Evolutionary conservation across 352 stramenopile species (phyloP), one percentile per base, ranked within the genome.

Genomic region (Globisporangium heterothallicum): DNA sequence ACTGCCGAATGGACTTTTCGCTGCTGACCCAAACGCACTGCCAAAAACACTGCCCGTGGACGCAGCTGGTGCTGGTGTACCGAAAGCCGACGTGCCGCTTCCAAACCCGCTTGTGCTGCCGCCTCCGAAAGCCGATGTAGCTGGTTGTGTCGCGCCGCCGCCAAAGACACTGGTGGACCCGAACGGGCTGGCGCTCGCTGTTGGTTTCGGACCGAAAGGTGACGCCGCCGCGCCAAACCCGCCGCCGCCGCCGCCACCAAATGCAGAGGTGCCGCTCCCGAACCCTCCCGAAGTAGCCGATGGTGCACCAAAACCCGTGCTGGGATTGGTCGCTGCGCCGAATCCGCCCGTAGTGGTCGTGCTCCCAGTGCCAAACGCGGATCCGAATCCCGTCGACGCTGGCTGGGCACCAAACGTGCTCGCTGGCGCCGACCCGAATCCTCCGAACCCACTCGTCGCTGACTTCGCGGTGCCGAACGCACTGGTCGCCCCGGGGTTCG

Each of bases 181-280:
- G 43, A 84, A 84, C 1, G 83, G 83, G 54, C 78, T 90, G 10
- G 78, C 50, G 27, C 58, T 74, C n/a, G 76, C 68, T 1, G 74
- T 53, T 25, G 73, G 54, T 22, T 86, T 86, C 10, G 80, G 49
- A 2, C 64, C 73, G 50, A 90, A 90, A 0, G 79, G 70, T 6
- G 79, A 74, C 22, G 68, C 53, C 25, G 68, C 51, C 2, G 65
- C 49, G 10, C 57, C 61, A 36, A 67, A 67, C 9, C 58, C 10
- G 58, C 44, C 22, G 29, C 43, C 35, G 16, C 41, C 45, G 42
- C 70, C 70, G 42, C n/a, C n/a, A n/a, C n/a, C 32, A n/a, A 84
- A 84, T 3, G 53, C 68, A 8, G 68, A 70, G 9, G 66, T 63
- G 12, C 47, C 59, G 6, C 25, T 49, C 13, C 50, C 53, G 6